Base-by-base conservation (phyloP, 2,329 filamentous ascomycete genomes). In the Nectriaceae sp. region DNA sequence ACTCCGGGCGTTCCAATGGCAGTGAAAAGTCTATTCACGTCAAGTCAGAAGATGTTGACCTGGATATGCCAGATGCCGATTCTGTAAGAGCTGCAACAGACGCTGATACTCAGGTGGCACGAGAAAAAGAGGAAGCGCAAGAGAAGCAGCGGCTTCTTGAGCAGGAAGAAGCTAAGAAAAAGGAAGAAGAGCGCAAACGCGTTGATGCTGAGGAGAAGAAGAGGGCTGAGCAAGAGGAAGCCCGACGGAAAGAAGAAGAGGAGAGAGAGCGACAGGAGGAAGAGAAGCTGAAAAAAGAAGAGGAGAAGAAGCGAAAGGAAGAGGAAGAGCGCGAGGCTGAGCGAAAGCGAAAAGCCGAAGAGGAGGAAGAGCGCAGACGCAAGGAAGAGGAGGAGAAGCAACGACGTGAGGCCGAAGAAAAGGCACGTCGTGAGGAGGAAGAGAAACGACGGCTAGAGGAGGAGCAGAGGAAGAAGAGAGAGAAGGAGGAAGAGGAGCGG, bases 31-130 rank as follows among this genome's bases (percentile, higher is more conserved):
- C 67, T 15, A 79, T 82, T n/a, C 75, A 76, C 40, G 78, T 83
- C 35, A 82, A 82, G 55, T 77, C 77, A 1, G 80, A 83, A 51
- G 79, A 83, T 46, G 62, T 70, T 2, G 81, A 84, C 46, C 63
- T 80, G 8, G 78, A 80, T 18, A 83, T 84, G 80, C 69, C 67
- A 2, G 80, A 83, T 52, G 74, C 71, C 2, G 68, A 67, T 37
- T 59, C 58, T 11, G 58, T 62, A 4, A 63, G 63, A 33, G 60
- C 61, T 16, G 51, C 47, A 3, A 64, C 67, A 5, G 56, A 57
- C n/a, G 47, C 54, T 33, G 55, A 64, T n/a, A 60, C 42, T 31
- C 63, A 72, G 66, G 48, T 71, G 69, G 40, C 68, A 64, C 47
- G 71, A 67, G 51, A 68, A 66, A 42, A 62, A 63, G 51, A 71